phyloP scores from a whole-genome alignment of 495 filamentous ascomycete genomes.

The Neurospora sp. region DNA sequence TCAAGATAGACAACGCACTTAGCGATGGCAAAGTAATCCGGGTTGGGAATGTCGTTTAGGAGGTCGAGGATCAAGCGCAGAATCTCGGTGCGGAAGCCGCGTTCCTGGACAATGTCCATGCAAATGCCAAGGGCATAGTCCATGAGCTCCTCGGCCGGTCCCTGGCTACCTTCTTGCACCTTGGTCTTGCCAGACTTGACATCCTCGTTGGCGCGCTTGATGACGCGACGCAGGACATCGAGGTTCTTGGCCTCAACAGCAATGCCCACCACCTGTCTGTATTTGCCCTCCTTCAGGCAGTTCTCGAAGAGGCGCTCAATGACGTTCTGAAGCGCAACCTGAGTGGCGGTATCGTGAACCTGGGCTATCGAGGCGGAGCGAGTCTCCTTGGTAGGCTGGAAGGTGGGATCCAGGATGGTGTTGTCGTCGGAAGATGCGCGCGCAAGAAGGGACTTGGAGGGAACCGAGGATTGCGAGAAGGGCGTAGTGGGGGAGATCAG shows the following conservation, averaged over 20 bases:
- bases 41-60: slow-evolving; percentile 75
- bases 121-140: slow-evolving; percentile 94
- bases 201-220: slow-evolving; percentile 70
- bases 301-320: slow-evolving; percentile 86
- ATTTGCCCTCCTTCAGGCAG: slow-evolving; percentile 77
- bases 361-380: slow-evolving; percentile 36
- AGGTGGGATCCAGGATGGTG: slow-evolving; percentile 44
- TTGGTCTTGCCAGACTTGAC: slow-evolving; percentile 57
- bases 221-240: slow-evolving; percentile 77
- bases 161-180: slow-evolving; percentile 34
- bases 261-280: slow-evolving; percentile 96
- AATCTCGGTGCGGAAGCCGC: slow-evolving; percentile 69
- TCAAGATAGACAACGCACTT: slow-evolving; percentile 97
- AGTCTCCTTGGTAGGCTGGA: slow-evolving; percentile 46
- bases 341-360: slow-evolving; percentile 37
- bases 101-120: slow-evolving; percentile 96
- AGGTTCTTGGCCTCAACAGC: slow-evolving; percentile 92
- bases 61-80: slow-evolving; percentile 79
- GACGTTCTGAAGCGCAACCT: slow-evolving; percentile 64
- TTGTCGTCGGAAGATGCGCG: slow-evolving; percentile 52
- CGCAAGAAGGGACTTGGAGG: slow-evolving; percentile 87
- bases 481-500: slow-evolving; percentile 82
- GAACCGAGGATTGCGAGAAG: slow-evolving; percentile 82
- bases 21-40: slow-evolving; percentile 96
- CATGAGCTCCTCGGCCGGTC: slow-evolving; percentile 82